These are phyloP conservation scores for Beauveria australis DNA, from an alignment of 2,329 filamentous ascomycete species.

Conservation along the genomic window DNA sequence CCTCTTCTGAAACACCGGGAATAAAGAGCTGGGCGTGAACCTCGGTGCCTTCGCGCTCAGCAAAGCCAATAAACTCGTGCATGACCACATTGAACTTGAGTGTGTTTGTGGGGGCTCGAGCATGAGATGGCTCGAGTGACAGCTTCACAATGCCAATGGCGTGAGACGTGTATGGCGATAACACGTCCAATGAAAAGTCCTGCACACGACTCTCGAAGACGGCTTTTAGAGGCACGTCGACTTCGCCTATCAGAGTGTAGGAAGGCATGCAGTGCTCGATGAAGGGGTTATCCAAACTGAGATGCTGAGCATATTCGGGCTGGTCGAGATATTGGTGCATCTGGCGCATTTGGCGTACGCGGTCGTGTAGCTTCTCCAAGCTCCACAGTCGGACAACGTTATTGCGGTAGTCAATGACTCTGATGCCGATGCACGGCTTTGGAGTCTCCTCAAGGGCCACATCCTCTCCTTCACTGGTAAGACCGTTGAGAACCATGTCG, in stretches of 20 bases:
- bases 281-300: conserved; percentile 89
- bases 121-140: conserved; percentile 86
- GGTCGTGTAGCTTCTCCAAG: conserved; percentile 78
- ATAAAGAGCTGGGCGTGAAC: conserved; percentile 97
- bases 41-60: conserved; percentile 89
- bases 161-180: conserved; percentile 86
- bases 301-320: conserved; percentile 88
- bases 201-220: conserved; percentile 94
- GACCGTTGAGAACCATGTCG: conserved; percentile 88
- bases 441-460: conserved; percentile 68
- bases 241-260: conserved; percentile 87
- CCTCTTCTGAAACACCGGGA: conserved; percentile 79
- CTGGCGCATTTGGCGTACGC: conserved; percentile 87
- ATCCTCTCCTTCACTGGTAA: conserved; percentile 78
- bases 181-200: conserved; percentile 84
- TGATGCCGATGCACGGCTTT: conserved; percentile 85
- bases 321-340: conserved; percentile 95
- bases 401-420: conserved; percentile 85
- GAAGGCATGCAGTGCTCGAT: conserved; percentile 84
- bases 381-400: conserved; percentile 89
- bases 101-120: conserved; percentile 82
- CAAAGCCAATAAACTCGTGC: conserved; percentile 90
- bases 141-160: conserved; percentile 86
- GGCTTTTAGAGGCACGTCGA: conserved; percentile 81
- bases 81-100: conserved; percentile 98